A percentile compares a stretch with the other conserved stretches of the same genome.
Conservation (phyloP, 306 rosid genomes). For the Trichosanthes cucumerina region DNA sequence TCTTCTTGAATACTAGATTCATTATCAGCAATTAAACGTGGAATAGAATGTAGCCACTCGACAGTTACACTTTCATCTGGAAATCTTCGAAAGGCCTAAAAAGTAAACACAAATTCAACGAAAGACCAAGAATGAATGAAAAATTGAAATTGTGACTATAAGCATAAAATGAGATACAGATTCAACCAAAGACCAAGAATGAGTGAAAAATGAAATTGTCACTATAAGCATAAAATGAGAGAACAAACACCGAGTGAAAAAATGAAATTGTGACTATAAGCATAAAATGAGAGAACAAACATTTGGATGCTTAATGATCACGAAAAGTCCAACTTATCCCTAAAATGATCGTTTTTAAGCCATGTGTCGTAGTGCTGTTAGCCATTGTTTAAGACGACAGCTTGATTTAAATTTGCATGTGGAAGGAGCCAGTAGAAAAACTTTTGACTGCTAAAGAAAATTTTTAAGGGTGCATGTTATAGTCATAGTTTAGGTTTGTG, state of each 20-base stretch:
- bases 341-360: background rate
- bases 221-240: background rate
- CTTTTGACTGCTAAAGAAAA: background rate
- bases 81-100: constrained; percentile 68
- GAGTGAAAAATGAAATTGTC: background rate
- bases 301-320: background rate
- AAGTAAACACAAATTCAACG: constrained; percentile 1
- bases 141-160: background rate
- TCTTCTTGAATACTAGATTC: constrained; percentile 95
- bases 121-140: constrained; percentile 9
- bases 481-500: too few relatives aligned
- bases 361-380: background rate
- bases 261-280: background rate
- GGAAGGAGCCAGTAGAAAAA: too few relatives aligned
- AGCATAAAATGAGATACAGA: background rate
- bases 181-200: background rate
- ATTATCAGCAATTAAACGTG: constrained; percentile 63
- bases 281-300: background rate
- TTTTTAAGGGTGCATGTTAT: background rate
- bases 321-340: background rate
- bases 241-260: background rate
- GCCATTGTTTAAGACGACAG: background rate
- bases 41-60: constrained; percentile 92
- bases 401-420: background rate
- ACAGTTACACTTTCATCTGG: constrained; percentile 51